These are phyloP conservation scores for Rhizophagus clarus DNA, from an alignment of 192 early-diverging fungal genomes.

Conservation along the genomic window DNA sequence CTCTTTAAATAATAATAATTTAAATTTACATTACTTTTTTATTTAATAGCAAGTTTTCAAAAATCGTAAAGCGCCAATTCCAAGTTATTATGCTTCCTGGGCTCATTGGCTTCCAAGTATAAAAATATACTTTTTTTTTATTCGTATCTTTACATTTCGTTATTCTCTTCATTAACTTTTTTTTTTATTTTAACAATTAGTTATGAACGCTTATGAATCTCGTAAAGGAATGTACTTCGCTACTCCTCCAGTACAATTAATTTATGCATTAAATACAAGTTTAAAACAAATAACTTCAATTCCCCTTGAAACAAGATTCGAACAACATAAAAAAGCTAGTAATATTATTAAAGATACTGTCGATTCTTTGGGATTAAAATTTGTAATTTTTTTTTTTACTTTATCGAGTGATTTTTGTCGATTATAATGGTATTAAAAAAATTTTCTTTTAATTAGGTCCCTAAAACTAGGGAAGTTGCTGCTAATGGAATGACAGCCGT, in stretches of 20 bases:
- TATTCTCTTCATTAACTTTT: background rate
- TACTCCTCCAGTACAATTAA: constrained; percentile 92
- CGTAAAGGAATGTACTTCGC: constrained; percentile 94
- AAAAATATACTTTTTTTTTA: background rate
- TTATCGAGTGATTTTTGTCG: background rate
- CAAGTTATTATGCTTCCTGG: constrained; percentile 91
- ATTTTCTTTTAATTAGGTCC: constrained; percentile 23
- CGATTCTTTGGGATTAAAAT: constrained; percentile 71
- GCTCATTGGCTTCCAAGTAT: constrained; percentile 88
- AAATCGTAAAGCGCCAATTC: constrained; percentile 74
- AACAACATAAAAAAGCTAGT: constrained; percentile 72
- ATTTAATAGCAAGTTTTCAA: constrained; percentile 53
- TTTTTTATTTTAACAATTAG: constrained; percentile 30
- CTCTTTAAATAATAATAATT: background rate
- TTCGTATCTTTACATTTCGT: background rate
- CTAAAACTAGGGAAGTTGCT: constrained; percentile 52
- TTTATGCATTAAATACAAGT: constrained; percentile 85
- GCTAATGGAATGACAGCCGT: constrained; percentile 83
- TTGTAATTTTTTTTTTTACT: constrained; percentile 53
- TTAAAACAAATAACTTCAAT: constrained; percentile 70
- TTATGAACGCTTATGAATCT: constrained; percentile 96
- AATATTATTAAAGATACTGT: constrained; percentile 75
- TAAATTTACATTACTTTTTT: background rate
- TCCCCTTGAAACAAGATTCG: constrained; percentile 78
- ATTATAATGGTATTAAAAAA: background rate